These are phyloP conservation scores for Isabelozyma pseudorhagii DNA, from an alignment of 805 yeast species.

Conservation along the genomic window DNA sequence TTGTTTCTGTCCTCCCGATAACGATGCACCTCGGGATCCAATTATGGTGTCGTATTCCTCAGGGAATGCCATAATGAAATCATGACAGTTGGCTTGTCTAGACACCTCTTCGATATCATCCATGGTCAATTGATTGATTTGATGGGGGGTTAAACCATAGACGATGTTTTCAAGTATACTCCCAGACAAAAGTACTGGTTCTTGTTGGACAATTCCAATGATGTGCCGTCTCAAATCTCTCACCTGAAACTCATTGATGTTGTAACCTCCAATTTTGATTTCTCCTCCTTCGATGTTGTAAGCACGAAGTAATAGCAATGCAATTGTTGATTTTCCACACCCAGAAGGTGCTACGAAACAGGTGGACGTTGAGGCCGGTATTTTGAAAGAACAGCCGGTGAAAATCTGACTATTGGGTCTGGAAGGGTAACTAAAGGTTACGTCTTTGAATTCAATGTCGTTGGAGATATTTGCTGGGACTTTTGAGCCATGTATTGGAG, in stretches of 20 bases:
- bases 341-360: constrained; percentile 58
- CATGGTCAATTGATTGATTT: constrained; percentile 32
- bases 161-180: constrained; percentile 53
- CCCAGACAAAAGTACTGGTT: constrained; percentile 56
- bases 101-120: constrained; percentile 44
- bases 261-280: constrained; percentile 50
- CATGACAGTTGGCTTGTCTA: constrained; percentile 56
- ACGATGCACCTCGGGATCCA: constrained; percentile 52
- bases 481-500: constrained; percentile 32
- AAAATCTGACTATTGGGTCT: constrained; percentile 35
- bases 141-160: constrained; percentile 44
- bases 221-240: constrained; percentile 44
- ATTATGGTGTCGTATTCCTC: constrained; percentile 59
- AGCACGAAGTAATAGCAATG: constrained; percentile 50
- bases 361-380: constrained; percentile 35
- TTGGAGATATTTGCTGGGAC: constrained; percentile 19
- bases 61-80: constrained; percentile 52
- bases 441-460: constrained; percentile 36
- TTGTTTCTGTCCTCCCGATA: constrained; percentile 79
- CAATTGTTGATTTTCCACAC: constrained; percentile 60
- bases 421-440: constrained; percentile 40
- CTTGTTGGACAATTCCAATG: constrained; percentile 62
- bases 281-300: constrained; percentile 49
- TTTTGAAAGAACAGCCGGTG: constrained; percentile 33
- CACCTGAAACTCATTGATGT: constrained; percentile 47